Base-by-base conservation (phyloP, 177 flowering plant species). In the Vitis hybrid region DNA sequence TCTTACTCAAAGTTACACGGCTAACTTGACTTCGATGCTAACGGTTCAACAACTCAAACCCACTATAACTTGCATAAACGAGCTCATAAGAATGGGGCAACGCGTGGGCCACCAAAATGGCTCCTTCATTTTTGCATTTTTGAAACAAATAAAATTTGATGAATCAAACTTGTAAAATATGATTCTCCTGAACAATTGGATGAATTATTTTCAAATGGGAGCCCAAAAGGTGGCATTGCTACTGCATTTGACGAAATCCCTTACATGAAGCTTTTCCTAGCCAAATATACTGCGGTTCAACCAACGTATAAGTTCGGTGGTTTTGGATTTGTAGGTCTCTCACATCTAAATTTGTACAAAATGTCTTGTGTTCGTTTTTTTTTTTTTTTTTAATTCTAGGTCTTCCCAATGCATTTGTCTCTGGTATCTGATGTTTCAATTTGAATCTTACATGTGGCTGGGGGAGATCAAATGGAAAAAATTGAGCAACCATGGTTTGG, bases 161-260 rank as follows among this genome's bases (percentile, higher is more conserved):
- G 76, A 73, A 24, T 66, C 81, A 19, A 75, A 68, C 60, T 82
- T 2, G 71, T 3, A n/a, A 1, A 56, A 9, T 84, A 80, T 21
- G 14, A 18, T 1, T 51, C 74, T 1, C 8, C 60, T 6, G 82
- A 80, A 14, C 79, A 79, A 1, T 78, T 60, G 27, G 56, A 79
- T 19, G 70, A 75, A 0, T 80, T 80, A 1, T 64, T 88, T 55
- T 16, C 77, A 0, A 68, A 52, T 4, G 88, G 85, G 52, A 74
- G 78, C 68, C 11, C 6, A 66, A 75, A 75, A 21, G 85, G 81
- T 8, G 87, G 86, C 1, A 69, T 90, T 27, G 71, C 79, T 18
- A 91, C 89, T 13, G 64, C 75, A 15, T 72, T 87, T 24, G 91
- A 87, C 14, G 89, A 83, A 72, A 65, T 76, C 4, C 90, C 86